These are phyloP conservation scores for Amphibolis antarctica DNA, from an alignment of 106 monocot genomes.

Conservation along the genomic window DNA sequence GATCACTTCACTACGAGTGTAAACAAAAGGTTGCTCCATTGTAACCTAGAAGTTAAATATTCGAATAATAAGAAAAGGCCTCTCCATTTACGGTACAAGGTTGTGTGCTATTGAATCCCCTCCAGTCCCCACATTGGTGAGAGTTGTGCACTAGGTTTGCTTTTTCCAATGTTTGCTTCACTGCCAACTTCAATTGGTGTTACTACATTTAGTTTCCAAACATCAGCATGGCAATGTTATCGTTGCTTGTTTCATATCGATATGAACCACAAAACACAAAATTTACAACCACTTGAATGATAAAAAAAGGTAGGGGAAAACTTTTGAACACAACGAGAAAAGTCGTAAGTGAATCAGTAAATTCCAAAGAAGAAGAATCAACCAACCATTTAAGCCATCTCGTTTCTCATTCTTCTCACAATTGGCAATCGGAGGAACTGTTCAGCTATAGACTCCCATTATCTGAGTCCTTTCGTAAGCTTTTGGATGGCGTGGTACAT, in stretches of 20 bases:
- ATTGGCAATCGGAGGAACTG: too few relatives aligned
- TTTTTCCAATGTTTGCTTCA: too few relatives aligned
- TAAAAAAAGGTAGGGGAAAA: not conserved
- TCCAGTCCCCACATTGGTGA: too few relatives aligned
- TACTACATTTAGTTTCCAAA: too few relatives aligned
- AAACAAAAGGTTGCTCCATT: too few relatives aligned
- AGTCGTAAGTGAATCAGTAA: not conserved
- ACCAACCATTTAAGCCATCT: not conserved
- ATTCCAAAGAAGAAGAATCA: not conserved
- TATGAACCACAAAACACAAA: not conserved
- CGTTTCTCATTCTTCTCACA: not conserved
- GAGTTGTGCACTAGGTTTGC: too few relatives aligned
- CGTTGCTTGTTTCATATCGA: not conserved
- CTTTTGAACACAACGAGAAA: not conserved
- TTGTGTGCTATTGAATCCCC: too few relatives aligned
- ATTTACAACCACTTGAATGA: not conserved
- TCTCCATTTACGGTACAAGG: too few relatives aligned
- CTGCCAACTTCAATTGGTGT: too few relatives aligned
- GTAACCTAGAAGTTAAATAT: too few relatives aligned
- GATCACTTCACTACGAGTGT: too few relatives aligned
- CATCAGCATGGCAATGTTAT: not conserved
- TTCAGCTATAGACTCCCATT: not conserved
- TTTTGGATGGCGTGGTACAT: conserved; percentile 77
- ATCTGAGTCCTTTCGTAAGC: conserved; percentile 33
- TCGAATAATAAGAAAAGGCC: too few relatives aligned